Base-by-base conservation (phyloP, 106 monocot species). In the Narthecium ossifragum region DNA sequence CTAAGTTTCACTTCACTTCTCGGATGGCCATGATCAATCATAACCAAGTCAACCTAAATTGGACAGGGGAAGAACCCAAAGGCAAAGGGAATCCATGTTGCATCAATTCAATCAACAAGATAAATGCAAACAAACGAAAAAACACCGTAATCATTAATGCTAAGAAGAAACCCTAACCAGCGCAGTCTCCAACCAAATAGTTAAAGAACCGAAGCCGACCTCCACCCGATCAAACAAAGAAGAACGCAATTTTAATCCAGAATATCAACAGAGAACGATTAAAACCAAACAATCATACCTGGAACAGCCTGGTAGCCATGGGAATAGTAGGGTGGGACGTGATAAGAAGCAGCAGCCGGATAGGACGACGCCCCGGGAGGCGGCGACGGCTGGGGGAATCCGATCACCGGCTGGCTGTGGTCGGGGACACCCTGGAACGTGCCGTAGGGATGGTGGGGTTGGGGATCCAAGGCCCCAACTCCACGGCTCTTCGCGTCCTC, bases 221-320 rank as follows among this genome's bases (percentile, higher is more conserved):
- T 20, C 18, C 49, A 49, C 18, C 18, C 22, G 21, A 24, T 22
- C 23, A 9, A 24, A 49, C 49, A 20, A 49, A 49, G 22, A 20
- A 24, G 22, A n/a, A 49, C 8, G 0, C 47, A 49, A 20, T 22
- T 1, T 2, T 3, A 22, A 49, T 22, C 21, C 49, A 24, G 2
- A 3, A 49, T 9, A 1, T 2, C 24, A 18, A 1, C 6, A 31
- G 17, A 56, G 18, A 56, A 34, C 20, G 33, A 27, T 17, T 32
- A 32, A 56, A 15, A 55, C 28, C 12, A 55, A 3, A 17, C 0
- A 55, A 23, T 37, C 58, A 34, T 38, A 60, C 60, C 37, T 10
- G 41, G 60, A 45, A 60, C 30, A 17, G 60, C 40, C 43, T 60
- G 60, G 60, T 60, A 60, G 28, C 60, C 60, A 45, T 60, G 37